These are phyloP conservation scores for Chamaenerion angustifolium DNA, from an alignment of 345 rosid genomes.

Conservation along the genomic window DNA sequence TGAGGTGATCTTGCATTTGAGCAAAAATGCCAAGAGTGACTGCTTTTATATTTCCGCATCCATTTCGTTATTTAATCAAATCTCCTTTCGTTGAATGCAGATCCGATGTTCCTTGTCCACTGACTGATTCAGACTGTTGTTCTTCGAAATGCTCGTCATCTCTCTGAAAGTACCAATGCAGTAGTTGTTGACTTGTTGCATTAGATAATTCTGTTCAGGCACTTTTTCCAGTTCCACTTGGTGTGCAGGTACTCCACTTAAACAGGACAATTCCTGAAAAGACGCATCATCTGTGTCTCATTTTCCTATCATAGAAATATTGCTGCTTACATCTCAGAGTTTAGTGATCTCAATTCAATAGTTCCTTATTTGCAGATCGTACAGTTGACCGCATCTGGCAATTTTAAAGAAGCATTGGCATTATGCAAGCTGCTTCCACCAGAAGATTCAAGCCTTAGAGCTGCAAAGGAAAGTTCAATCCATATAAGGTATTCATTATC, in stretches of 20 bases:
- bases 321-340: background rate
- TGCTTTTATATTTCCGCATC: background rate
- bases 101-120: slow-evolving; percentile 83
- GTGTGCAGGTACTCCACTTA: slow-evolving; percentile 73
- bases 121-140: slow-evolving; percentile 82
- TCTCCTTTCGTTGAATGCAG: slow-evolving; percentile 25
- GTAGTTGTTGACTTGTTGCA: slow-evolving; percentile 65
- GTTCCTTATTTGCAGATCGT: slow-evolving; percentile 53
- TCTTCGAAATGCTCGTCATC: slow-evolving; percentile 64
- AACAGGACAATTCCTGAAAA: background rate
- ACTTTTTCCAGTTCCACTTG: slow-evolving; percentile 91
- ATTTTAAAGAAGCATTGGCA: slow-evolving; percentile 96
- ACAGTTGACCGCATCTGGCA: slow-evolving; percentile 92
- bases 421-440: slow-evolving; percentile 94
- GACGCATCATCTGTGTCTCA: background rate
- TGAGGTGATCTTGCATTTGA: slow-evolving; percentile 40
- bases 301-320: background rate
- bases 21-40: background rate
- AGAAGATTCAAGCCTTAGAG: slow-evolving; percentile 82
- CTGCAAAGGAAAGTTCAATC: slow-evolving; percentile 93
- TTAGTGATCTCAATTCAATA: slow-evolving; percentile 7
- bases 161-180: slow-evolving; percentile 56
- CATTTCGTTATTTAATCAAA: background rate
- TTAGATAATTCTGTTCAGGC: slow-evolving; percentile 63
- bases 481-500: slow-evolving; percentile 50